Evolutionary conservation across 495 filamentous ascomycete species (phyloP), one percentile per base, ranked within the genome.

Genomic region (Xylaria bambusicola): DNA sequence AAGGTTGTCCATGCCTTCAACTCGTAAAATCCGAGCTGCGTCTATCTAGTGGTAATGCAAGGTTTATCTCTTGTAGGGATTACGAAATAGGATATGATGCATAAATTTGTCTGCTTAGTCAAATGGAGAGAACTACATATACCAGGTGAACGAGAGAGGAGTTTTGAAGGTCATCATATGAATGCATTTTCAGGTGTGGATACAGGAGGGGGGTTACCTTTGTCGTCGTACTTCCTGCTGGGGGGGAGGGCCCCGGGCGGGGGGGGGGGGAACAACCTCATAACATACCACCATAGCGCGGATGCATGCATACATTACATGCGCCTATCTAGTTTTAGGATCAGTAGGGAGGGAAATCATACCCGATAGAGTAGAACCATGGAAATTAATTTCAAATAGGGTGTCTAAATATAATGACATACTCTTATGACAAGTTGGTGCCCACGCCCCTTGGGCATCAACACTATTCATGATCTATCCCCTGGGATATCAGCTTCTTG

Each of bases 341-440:
- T 58, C 26, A 10, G 13, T 12, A 13, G 45, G 23, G 6, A 35
- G 24, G 35, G 56, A 1, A 26, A 44, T 26, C 56, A 58, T 51
- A 58, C 46, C 56, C 56, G 36, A 58, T 58, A 58, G 46, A 58
- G 10, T 35, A 38, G 50, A 24, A 54, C 23, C 55, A 58, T 41
- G 15, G 21, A 41, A 49, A 45, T 31, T 35, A 41, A 26, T 26
- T 21, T 56, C 18, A 41, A 56, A 35, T 15, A 21, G 27, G 31
- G 20, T 18, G 31, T 41, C 20, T 27, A 29, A 17, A 0, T 26
- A 46, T 17, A 18, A n/a, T 24, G 29, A 38, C 17, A 18, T 29
- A 24, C 10, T 20, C 3, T 38, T 41, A 33, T 18, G 33, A 13
- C 18, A 46, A 53, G 24, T 35, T 52, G n/a, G n/a, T n/a, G n/a